phyloP scores from a whole-genome alignment of 2,329 filamentous ascomycete species.

The Clarireedia hainanense region DNA sequence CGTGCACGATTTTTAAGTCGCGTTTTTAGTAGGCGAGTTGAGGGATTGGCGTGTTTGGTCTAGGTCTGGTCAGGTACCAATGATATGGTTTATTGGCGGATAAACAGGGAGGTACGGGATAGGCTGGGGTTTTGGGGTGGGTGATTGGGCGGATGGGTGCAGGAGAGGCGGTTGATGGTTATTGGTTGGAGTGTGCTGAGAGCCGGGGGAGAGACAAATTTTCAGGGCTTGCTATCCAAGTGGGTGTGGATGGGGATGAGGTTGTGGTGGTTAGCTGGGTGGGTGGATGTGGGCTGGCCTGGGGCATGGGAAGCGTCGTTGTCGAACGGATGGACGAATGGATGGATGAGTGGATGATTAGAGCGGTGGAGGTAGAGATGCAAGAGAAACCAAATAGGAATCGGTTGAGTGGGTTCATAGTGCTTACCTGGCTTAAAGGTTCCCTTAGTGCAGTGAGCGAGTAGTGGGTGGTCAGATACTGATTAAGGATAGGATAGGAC shows the following conservation, averaged over 20 bases:
- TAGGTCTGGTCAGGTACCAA: not conserved
- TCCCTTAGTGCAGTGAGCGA: not conserved
- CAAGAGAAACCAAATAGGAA: not conserved
- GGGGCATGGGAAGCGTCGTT: not conserved
- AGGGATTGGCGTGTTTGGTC: too few relatives aligned
- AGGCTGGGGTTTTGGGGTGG: not conserved
- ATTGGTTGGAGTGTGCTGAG: not conserved
- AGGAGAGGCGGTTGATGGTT: not conserved
- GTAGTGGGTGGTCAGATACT: not conserved
- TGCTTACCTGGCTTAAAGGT: constrained; percentile 6
- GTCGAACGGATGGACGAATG: not conserved
- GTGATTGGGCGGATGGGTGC: not conserved
- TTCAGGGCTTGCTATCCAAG: too few relatives aligned
- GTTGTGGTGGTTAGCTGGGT: too few relatives aligned
- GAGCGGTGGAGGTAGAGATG: not conserved
- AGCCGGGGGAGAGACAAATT: too few relatives aligned
- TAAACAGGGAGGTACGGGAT: not conserved
- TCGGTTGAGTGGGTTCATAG: not conserved
- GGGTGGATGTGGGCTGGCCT: not conserved
- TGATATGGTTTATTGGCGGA: not conserved
- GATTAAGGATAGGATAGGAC: not conserved
- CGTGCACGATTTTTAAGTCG: not conserved
- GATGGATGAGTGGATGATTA: not conserved
- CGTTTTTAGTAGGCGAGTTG: not conserved
- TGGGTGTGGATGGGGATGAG: too few relatives aligned